Evolutionary conservation across 352 stramenopile genomes (phyloP).

Genomic region (Phytophthora litchii): DNA sequence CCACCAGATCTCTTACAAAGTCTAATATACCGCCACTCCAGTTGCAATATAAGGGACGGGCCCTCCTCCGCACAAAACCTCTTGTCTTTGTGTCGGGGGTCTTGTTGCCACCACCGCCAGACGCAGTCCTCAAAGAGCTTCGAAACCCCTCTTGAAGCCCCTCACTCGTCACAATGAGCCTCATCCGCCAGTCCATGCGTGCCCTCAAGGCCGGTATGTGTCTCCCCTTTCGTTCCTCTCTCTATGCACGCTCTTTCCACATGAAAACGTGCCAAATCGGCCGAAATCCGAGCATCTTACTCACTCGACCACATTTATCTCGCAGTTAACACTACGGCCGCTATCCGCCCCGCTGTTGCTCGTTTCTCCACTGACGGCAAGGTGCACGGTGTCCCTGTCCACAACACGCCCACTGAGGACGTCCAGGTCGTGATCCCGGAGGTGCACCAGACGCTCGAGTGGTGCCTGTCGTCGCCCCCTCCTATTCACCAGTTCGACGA

Average conservation of each 20-base stretch:
- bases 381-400: slow-evolving; percentile 38
- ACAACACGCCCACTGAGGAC: slow-evolving; percentile 59
- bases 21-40: not conserved
- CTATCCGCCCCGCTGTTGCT: slow-evolving; percentile 54
- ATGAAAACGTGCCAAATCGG: not conserved
- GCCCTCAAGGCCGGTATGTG: slow-evolving; percentile 80
- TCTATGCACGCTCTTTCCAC: not conserved
- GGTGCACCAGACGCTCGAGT: slow-evolving; percentile 85
- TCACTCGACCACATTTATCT: not conserved
- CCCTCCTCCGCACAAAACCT: slow-evolving; percentile 35
- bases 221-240: slow-evolving; percentile 6
- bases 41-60: slow-evolving; percentile 23
- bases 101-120: slow-evolving; percentile 28
- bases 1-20: slow-evolving; percentile 25
- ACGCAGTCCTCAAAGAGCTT: slow-evolving; percentile 44
- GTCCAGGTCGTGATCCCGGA: slow-evolving; percentile 84
- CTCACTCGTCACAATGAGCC: slow-evolving; percentile 59
- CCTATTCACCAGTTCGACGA: slow-evolving; percentile 92
- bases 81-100: slow-evolving; percentile 34
- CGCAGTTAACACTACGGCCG: slow-evolving; percentile 57
- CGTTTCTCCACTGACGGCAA: slow-evolving; percentile 59
- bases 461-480: slow-evolving; percentile 81
- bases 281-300: slow-evolving; percentile 12
- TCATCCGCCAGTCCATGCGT: slow-evolving; percentile 81
- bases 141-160: slow-evolving; percentile 20